Conservation (phyloP, 31 red algal genomes). For the Odonthalia washingtoniensis region DNA sequence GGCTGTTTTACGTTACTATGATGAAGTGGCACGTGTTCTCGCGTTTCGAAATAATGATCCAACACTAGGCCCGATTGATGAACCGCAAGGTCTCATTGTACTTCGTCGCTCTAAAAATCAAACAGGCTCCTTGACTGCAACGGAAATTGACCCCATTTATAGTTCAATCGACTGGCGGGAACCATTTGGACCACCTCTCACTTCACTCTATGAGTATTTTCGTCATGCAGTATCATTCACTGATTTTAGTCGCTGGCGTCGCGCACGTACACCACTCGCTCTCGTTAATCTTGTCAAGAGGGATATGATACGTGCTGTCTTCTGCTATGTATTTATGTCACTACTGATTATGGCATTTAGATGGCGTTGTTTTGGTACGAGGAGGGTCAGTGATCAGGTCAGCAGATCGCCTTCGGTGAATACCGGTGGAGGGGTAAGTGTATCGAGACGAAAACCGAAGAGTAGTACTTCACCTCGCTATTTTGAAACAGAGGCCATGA, state of each 20-base stretch:
- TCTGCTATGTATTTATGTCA: conserved; percentile 21
- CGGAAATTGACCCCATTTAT: conserved; percentile 47
- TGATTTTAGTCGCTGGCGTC: conserved; percentile 53
- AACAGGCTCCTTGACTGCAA: conserved; percentile 11
- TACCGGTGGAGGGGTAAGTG: neutral
- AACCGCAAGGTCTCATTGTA: conserved; percentile 75
- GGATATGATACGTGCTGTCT: conserved; percentile 54
- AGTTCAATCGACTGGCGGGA: conserved; percentile 40
- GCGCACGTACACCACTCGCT: conserved; percentile 30
- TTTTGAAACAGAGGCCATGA: conserved; percentile 53
- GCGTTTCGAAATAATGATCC: conserved; percentile 49
- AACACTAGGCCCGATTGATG: conserved; percentile 60
- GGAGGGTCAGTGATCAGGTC: too few relatives aligned
- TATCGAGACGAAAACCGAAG: neutral
- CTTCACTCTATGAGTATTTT: neutral
- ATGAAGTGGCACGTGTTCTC: conserved; percentile 65
- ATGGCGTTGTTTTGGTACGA: neutral
- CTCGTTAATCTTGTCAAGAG: conserved; percentile 50
- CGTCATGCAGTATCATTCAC: neutral
- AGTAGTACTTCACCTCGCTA: neutral
- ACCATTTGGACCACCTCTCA: conserved; percentile 31
- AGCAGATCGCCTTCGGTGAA: neutral
- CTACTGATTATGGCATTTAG: conserved; percentile 6
- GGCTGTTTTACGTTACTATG: conserved; percentile 57
- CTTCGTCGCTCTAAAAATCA: conserved; percentile 28